These are phyloP conservation scores for Ophiosphaerella korrae DNA, from an alignment of 2,329 filamentous ascomycete species.

Conservation along the genomic window DNA sequence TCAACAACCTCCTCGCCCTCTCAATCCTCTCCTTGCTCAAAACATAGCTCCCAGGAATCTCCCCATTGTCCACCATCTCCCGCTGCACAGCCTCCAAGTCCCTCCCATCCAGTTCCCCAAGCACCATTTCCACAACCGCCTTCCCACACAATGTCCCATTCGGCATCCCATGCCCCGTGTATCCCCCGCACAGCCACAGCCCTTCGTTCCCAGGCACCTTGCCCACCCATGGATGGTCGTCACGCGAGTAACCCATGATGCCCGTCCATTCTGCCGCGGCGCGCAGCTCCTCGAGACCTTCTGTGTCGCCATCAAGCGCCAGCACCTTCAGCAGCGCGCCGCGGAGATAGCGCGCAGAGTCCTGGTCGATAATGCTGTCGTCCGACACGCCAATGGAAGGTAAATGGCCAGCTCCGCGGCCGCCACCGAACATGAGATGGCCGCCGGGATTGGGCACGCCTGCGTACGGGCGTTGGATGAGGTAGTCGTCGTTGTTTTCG, in stretches of 20 bases:
- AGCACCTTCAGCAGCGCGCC: conserved; percentile 47
- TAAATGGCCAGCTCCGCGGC: conserved; percentile 57
- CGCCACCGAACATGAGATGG: conserved; percentile 74
- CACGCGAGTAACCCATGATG: conserved; percentile 74
- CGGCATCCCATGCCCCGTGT: conserved; percentile 78
- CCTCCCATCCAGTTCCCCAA: conserved; percentile 44
- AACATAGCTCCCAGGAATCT: conserved; percentile 46
- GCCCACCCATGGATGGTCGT: conserved; percentile 73
- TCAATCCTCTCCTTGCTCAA: conserved; percentile 44
- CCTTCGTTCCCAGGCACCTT: conserved; percentile 63
- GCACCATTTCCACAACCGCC: conserved; percentile 66
- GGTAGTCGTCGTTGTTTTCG: conserved; percentile 68
- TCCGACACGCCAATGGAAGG: conserved; percentile 63
- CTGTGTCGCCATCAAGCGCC: conserved; percentile 42
- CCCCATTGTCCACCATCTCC: conserved; percentile 39
- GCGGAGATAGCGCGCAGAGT: conserved; percentile 62
- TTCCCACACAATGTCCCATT: conserved; percentile 70
- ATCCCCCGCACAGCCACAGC: conserved; percentile 68
- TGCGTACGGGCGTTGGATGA: conserved; percentile 68
- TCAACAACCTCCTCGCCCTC: conserved; percentile 35
- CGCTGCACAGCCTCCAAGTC: conserved; percentile 34
- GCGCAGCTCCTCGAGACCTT: conserved; percentile 51
- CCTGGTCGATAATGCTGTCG: conserved; percentile 63
- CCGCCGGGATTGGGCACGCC: conserved; percentile 51
- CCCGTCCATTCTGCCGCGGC: conserved; percentile 70